Base-by-base conservation (phyloP, 176 grass and related monocot species). In the Themeda triandra region DNA sequence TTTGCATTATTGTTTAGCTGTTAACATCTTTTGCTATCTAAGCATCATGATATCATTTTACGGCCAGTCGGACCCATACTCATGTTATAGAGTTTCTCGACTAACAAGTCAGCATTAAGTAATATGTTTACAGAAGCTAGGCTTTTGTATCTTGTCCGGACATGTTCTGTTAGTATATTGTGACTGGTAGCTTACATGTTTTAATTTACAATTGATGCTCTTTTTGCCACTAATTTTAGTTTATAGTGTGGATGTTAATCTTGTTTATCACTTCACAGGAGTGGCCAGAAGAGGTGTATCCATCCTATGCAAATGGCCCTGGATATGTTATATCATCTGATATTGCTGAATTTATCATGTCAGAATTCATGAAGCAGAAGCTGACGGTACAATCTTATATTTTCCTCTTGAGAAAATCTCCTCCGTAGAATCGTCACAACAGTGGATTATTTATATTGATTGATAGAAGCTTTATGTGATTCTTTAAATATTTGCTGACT, bases 281-380 rank as follows among this genome's bases (percentile, higher is more conserved):
- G 82, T 97, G 95, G 95, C 95, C 95, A 9, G 92, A 92, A 86
- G 95, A 97, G 80, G 82, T 84, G 13, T 97, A 97, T 91, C 95
- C 95, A 58, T 49, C 88, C 10, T 97, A 97, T 91, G 95, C 95
- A 42, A 97, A 97, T 80, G 95, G 95, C n/a, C 92, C 95, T 62
- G 95, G 95, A 39, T 97, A 97, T 89, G 86, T 97, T 69, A 75
- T 97, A 86, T 97, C 95, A 29, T 86, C 90, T 24, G 92, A 97
- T 77, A 92, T 97, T 86, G 90, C 90, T 78, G 51, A 23, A 27
- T 92, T 69, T 80, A 77, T 97, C 51, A 79, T 94, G 36, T 89
- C 88, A 77, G 88, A 83, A 63, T 94, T 89, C 84, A 73, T 76
- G 11, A 91, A 89, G 60, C 63, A 91, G 77, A 92, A 77, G 40